These are phyloP conservation scores for Talaromyces albobiverticillius DNA, from an alignment of 2,329 filamentous ascomycete species.

Conservation along the genomic window DNA sequence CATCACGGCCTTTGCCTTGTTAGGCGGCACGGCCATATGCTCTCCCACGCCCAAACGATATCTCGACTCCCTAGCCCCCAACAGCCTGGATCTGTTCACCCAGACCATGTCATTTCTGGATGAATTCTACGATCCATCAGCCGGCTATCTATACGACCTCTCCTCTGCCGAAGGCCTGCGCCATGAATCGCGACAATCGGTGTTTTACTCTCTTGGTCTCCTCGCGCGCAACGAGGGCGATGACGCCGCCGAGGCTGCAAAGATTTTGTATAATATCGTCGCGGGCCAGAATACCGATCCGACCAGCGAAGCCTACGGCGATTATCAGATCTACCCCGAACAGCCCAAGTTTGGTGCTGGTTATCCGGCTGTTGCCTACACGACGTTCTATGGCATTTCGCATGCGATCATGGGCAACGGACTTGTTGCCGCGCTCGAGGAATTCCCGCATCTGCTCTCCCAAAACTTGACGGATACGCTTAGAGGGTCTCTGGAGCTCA, in stretches of 20 bases:
- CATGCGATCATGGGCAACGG: too few species aligned
- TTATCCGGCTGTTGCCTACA: slow-evolving; percentile 27
- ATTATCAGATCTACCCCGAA: slow-evolving; percentile 35
- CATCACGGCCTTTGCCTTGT: too few species aligned
- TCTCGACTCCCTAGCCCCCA: too few species aligned
- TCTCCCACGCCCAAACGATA: too few species aligned
- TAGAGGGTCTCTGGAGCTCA: too few species aligned
- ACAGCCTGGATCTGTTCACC: slow-evolving; percentile 35
- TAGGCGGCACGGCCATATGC: too few species aligned
- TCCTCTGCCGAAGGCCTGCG: slow-evolving; percentile 40
- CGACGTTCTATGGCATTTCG: too few species aligned
- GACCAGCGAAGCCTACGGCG: slow-evolving; percentile 53
- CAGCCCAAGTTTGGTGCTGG: slow-evolving; percentile 54
- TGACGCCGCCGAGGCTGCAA: slow-evolving; percentile 51
- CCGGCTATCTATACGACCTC: slow-evolving; percentile 54
- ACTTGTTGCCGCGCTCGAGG: too few species aligned
- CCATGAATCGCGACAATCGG: slow-evolving; percentile 57
- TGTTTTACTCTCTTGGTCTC: slow-evolving; percentile 60
- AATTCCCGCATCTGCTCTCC: too few species aligned
- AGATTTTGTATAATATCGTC: slow-evolving; percentile 56
- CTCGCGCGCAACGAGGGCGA: slow-evolving; percentile 53
- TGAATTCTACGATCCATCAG: slow-evolving; percentile 50
- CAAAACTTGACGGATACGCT: too few species aligned
- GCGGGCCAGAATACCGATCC: slow-evolving; percentile 51
- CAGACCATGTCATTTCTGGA: slow-evolving; percentile 58